Evolutionary conservation across 2,329 filamentous ascomycete species (phyloP).

Genomic region (Hypoxylon sp.): DNA sequence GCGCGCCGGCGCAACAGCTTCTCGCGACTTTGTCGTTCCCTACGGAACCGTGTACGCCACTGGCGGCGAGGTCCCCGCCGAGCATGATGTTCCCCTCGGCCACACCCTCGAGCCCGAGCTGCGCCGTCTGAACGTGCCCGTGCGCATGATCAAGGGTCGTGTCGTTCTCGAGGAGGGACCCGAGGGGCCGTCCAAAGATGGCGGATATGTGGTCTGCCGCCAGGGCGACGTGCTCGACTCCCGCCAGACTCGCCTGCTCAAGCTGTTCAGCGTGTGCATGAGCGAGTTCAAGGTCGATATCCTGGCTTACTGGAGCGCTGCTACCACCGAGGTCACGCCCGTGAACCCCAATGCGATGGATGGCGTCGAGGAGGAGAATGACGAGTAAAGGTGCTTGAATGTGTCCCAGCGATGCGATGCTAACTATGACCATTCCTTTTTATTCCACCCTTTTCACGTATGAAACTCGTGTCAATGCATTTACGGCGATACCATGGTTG

Average conservation of each 20-base stretch:
- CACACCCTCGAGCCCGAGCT: conserved; percentile 92
- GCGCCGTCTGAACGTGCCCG: conserved; percentile 88
- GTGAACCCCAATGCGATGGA: conserved; percentile 51
- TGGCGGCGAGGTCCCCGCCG: conserved; percentile 79
- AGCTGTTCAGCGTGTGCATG: conserved; percentile 90
- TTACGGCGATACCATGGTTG: conserved; percentile 43
- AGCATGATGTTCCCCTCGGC: conserved; percentile 86
- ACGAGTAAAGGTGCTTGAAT: conserved; percentile 40
- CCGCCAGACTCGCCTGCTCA: conserved; percentile 90
- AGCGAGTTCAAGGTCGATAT: conserved; percentile 89
- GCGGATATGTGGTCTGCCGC: conserved; percentile 80
- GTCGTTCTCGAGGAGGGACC: conserved; percentile 70
- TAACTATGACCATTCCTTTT: conserved; percentile 1
- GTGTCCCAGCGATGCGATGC: background rate
- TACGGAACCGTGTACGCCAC: conserved; percentile 82
- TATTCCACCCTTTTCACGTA: conserved; percentile 9
- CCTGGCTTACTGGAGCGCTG: conserved; percentile 74
- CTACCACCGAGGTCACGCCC: conserved; percentile 67
- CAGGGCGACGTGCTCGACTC: conserved; percentile 87
- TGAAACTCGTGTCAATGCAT: conserved; percentile 36
- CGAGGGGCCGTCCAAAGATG: conserved; percentile 59
- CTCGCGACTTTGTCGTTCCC: conserved; percentile 81
- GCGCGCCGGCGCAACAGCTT: conserved; percentile 80
- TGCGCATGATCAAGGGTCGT: conserved; percentile 85
- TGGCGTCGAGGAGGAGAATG: conserved; percentile 35